Evolutionary conservation across 352 stramenopile genomes (phyloP).

Genomic region (Globisporangium spinosum): DNA sequence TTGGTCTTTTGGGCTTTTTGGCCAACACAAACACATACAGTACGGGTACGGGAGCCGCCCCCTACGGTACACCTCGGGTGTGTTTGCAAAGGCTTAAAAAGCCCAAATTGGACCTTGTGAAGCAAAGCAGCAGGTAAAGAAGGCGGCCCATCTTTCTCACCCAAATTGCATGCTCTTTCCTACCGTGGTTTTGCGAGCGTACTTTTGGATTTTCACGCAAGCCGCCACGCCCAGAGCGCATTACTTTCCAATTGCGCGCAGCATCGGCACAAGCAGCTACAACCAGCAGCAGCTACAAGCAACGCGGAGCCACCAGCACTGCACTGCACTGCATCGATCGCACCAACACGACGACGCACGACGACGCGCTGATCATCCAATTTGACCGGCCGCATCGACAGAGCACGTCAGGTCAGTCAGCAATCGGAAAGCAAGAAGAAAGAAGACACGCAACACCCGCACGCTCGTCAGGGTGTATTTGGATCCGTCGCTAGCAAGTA

Average conservation of each 20-base stretch:
- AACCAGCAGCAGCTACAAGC: neutral
- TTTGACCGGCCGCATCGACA: neutral
- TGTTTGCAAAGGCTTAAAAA: neutral
- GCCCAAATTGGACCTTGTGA: neutral
- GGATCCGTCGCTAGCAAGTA: constrained; percentile 28
- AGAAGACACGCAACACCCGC: neutral
- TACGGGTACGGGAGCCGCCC: neutral
- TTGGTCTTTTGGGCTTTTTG: neutral
- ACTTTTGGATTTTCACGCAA: constrained; percentile 18
- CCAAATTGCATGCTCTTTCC: constrained; percentile 13
- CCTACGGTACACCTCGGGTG: neutral
- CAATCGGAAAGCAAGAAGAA: neutral
- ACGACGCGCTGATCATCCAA: neutral
- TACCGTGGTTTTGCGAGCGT: constrained; percentile 12
- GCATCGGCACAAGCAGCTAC: neutral
- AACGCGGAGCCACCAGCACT: neutral
- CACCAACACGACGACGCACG: neutral
- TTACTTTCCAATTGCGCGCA: constrained; percentile 8
- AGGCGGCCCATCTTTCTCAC: constrained; percentile 11
- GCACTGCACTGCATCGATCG: neutral
- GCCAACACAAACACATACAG: neutral
- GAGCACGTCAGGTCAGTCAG: neutral
- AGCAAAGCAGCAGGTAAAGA: neutral
- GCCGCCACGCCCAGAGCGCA: constrained; percentile 4
- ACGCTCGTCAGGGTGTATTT: neutral